Evolutionary conservation across 2,329 filamentous ascomycete genomes (phyloP).

Genomic region (Esteya vermicola): DNA sequence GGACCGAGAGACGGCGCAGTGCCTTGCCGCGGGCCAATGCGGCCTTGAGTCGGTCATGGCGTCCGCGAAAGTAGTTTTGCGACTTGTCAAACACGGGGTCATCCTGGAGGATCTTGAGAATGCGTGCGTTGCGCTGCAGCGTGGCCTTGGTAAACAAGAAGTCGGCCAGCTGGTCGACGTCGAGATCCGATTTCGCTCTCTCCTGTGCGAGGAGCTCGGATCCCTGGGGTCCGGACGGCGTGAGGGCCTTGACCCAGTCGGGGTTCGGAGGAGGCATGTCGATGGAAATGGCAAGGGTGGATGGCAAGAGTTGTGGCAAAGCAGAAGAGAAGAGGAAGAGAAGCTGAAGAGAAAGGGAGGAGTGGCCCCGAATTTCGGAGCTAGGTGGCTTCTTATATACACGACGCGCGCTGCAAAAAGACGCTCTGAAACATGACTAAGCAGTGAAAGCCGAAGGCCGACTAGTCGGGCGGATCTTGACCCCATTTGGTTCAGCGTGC

Average conservation of each 20-base stretch:
- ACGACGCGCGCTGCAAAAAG: no score
- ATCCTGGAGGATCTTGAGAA: conserved; percentile 49
- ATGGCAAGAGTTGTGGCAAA: no score
- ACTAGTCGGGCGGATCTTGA: no score
- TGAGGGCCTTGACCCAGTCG: conserved; percentile 17
- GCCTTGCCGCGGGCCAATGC: conserved; percentile 58
- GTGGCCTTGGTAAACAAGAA: conserved; percentile 55
- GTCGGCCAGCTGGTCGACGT: conserved; percentile 51
- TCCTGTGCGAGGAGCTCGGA: conserved; percentile 55
- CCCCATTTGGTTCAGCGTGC: no score
- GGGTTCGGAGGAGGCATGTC: conserved; percentile 6
- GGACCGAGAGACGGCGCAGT: conserved; percentile 48
- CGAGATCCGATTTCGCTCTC: conserved; percentile 50
- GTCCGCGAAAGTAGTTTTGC: conserved; percentile 60
- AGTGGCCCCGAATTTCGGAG: no score
- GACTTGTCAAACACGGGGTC: conserved; percentile 67
- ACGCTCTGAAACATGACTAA: no score
- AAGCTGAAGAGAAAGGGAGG: no score
- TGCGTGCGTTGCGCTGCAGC: conserved; percentile 42
- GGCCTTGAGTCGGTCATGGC: conserved; percentile 53
- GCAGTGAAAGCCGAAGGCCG: no score
- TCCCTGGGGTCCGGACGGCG: conserved; percentile 46
- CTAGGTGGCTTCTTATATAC: no score
- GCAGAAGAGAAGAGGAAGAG: no score
- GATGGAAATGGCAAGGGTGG: no score